Percentiles rank a stretch among this genome's conserved stretches.
phyloP scores from a whole-genome alignment of 176 grass and related monocot genomes.

The Hsuehochloa calcarea region DNA sequence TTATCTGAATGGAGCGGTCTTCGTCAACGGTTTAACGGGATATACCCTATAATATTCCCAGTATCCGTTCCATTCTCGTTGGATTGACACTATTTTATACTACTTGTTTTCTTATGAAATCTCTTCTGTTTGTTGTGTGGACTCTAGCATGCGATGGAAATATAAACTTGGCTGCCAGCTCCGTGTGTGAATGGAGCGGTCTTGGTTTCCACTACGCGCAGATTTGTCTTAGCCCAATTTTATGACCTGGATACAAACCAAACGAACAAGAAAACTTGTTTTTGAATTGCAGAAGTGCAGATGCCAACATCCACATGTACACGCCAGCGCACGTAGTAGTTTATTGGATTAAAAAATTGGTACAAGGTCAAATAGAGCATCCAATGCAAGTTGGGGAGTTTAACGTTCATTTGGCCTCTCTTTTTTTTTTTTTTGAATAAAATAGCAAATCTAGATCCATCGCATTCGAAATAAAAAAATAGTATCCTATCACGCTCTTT shows the following conservation, averaged over 20 bases:
- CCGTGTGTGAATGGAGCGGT: neutral
- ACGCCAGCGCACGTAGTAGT: neutral
- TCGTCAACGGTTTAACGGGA: conserved; percentile 12
- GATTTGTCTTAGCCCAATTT: neutral
- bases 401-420: too few species aligned
- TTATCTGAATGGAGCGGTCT: neutral
- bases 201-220: neutral
- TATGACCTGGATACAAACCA: neutral
- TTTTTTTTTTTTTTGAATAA: too few species aligned
- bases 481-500: too few species aligned
- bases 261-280: neutral
- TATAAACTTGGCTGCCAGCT: neutral
- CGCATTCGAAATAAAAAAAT: too few species aligned
- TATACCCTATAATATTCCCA: conserved; percentile 27
- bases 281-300: neutral
- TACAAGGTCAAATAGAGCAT: neutral
- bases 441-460: too few species aligned
- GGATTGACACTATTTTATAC: neutral
- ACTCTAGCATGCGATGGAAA: neutral
- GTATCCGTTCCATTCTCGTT: neutral
- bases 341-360: neutral
- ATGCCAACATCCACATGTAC: neutral
- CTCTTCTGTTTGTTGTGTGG: neutral
- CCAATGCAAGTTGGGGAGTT: neutral
- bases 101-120: neutral